phyloP scores from a whole-genome alignment of 371 early-diverging fungal genomes.

The Umbelopsis sp. region DNA sequence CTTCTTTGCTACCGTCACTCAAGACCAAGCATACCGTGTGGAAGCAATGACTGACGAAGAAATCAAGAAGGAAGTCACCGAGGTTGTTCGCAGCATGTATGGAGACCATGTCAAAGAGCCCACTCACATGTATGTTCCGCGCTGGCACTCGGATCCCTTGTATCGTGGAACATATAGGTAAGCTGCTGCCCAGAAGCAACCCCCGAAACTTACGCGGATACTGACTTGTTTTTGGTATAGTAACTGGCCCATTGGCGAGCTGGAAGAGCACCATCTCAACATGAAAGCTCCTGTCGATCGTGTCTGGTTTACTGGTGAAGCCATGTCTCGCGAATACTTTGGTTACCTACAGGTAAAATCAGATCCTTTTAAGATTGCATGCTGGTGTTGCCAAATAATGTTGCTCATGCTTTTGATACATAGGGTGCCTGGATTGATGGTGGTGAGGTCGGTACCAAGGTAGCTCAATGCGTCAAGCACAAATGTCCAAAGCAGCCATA shows the following conservation, averaged over 20 bases:
- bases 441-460: slow-evolving; percentile 29
- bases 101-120: slow-evolving; percentile 41
- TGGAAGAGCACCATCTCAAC: slow-evolving; percentile 46
- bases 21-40: slow-evolving; percentile 32
- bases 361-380: neutral
- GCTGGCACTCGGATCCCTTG: slow-evolving; percentile 41
- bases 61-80: slow-evolving; percentile 37
- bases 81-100: slow-evolving; percentile 37
- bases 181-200: too few species aligned
- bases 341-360: slow-evolving; percentile 40
- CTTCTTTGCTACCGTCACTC: slow-evolving; percentile 40
- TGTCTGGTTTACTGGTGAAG: slow-evolving; percentile 52
- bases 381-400: neutral
- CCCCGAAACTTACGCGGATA: neutral
- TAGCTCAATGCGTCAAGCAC: slow-evolving; percentile 33
- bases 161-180: slow-evolving; percentile 36
- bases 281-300: slow-evolving; percentile 50
- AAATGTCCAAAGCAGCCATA: slow-evolving; percentile 36
- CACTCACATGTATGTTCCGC: slow-evolving; percentile 32
- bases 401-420: too few species aligned
- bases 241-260: slow-evolving; percentile 55
- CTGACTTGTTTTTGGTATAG: slow-evolving; percentile 20
- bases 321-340: slow-evolving; percentile 39
- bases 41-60: slow-evolving; percentile 35
- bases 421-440: slow-evolving; percentile 49